These are phyloP conservation scores for Cercospora sp. DNA, from an alignment of 2,329 filamentous ascomycete genomes.

Conservation along the genomic window DNA sequence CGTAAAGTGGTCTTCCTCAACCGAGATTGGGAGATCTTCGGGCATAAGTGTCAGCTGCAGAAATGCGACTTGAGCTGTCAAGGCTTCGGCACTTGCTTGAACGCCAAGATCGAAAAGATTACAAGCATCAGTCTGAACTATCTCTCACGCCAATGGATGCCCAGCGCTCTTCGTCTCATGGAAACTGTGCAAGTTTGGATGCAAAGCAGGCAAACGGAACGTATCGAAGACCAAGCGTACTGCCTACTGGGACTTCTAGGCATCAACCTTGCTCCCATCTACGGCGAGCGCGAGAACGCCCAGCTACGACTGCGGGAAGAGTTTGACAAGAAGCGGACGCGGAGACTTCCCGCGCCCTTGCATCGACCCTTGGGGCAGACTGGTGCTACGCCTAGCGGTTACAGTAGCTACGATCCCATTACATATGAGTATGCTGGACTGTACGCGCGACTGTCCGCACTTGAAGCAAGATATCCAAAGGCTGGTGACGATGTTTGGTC, in stretches of 20 bases:
- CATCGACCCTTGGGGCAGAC: background rate
- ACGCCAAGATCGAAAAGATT: constrained; percentile 5
- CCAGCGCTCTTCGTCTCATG: constrained; percentile 3
- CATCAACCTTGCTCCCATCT: constrained; percentile 15
- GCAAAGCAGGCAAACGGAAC: constrained; percentile 17
- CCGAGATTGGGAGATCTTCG: constrained; percentile 16
- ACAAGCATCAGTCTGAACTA: constrained; percentile 14
- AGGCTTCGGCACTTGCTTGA: constrained; percentile 4
- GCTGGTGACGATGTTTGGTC: background rate
- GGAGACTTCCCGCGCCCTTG: background rate
- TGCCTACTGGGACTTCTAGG: constrained; percentile 24
- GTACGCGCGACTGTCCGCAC: background rate
- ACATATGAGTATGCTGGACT: background rate
- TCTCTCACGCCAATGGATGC: constrained; percentile 16
- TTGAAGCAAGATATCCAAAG: background rate
- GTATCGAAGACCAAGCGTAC: constrained; percentile 26
- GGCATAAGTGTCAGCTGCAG: constrained; percentile 13
- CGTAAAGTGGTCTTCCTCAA: constrained; percentile 11
- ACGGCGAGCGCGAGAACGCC: constrained; percentile 18
- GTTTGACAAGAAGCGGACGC: background rate
- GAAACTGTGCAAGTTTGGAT: constrained; percentile 15
- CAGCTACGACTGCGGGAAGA: background rate
- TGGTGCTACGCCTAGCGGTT: background rate
- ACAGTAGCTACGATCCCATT: background rate
- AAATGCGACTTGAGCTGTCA: constrained; percentile 2